Conservation (phyloP, 495 filamentous ascomycete genomes). For the Penicillium arizonense region DNA sequence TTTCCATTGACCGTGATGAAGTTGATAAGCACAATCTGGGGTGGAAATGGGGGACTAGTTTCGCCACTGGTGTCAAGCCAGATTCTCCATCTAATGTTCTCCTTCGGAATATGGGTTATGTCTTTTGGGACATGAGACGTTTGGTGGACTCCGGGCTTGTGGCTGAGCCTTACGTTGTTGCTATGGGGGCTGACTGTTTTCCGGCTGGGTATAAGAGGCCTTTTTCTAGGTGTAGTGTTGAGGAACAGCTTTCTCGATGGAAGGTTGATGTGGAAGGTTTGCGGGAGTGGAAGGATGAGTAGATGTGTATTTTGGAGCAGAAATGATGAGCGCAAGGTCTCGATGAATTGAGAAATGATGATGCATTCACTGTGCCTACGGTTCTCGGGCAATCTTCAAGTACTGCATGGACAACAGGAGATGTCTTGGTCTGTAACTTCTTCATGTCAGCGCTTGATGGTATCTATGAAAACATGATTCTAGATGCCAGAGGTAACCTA, state of each 20-base stretch:
- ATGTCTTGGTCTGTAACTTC: too few relatives aligned
- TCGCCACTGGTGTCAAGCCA: not conserved
- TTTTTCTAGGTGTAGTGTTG: not conserved
- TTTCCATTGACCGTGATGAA: not conserved
- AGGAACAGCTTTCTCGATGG: not conserved
- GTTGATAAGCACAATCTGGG: not conserved
- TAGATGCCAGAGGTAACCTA: too few relatives aligned
- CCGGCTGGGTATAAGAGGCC: not conserved
- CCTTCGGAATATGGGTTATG: not conserved
- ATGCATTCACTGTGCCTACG: too few relatives aligned
- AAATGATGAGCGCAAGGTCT: too few relatives aligned
- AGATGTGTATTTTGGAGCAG: not conserved
- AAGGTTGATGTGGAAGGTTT: not conserved
- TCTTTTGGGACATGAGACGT: not conserved
- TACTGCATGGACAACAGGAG: too few relatives aligned
- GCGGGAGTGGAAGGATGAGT: not conserved
- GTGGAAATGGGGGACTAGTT: conserved; percentile 4
- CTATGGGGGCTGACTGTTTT: not conserved
- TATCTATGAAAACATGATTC: too few relatives aligned
- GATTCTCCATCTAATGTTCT: not conserved
- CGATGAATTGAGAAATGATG: too few relatives aligned
- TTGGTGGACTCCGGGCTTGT: not conserved
- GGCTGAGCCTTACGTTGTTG: not conserved
- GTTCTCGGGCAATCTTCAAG: too few relatives aligned
- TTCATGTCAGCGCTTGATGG: too few relatives aligned